Evolutionary conservation across 2,329 filamentous ascomycete species (phyloP).

Genomic region (Exophiala sp.): DNA sequence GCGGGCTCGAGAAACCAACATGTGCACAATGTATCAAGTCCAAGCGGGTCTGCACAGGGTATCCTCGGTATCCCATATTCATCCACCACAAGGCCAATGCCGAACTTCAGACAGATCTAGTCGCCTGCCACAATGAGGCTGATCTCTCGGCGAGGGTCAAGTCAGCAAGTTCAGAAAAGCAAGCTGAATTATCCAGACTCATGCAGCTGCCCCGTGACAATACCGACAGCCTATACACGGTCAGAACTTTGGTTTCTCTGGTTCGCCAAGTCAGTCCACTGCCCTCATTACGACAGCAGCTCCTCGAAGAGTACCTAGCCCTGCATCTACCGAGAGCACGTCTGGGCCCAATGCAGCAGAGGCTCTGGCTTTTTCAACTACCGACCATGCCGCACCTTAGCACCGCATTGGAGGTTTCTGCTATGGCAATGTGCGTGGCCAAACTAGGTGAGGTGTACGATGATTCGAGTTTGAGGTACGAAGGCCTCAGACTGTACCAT

Average conservation of each 20-base stretch:
- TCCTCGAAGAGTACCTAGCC: slow-evolving; percentile 30
- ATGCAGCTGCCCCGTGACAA: too few species aligned
- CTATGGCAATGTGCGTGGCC: slow-evolving; percentile 31
- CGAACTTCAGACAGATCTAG: not conserved
- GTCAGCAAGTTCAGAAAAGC: not conserved
- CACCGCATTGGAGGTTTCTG: slow-evolving; percentile 31
- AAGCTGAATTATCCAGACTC: not conserved
- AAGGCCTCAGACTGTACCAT: slow-evolving; percentile 34
- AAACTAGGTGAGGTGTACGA: slow-evolving; percentile 29
- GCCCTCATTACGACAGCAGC: slow-evolving; percentile 29
- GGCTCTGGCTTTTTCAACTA: slow-evolving; percentile 32
- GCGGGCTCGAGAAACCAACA: slow-evolving; percentile 30
- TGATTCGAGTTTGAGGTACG: slow-evolving; percentile 21
- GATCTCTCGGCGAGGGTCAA: too few species aligned
- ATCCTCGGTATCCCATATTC: slow-evolving; percentile 31
- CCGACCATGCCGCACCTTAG: slow-evolving; percentile 27
- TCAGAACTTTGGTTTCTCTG: not conserved
- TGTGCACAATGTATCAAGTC: slow-evolving; percentile 33
- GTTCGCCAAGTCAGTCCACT: slow-evolving; percentile 11
- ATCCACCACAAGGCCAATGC: slow-evolving; percentile 24
- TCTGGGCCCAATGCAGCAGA: slow-evolving; percentile 8
- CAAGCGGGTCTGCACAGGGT: slow-evolving; percentile 32
- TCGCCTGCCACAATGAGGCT: not conserved
- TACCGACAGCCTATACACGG: too few species aligned
- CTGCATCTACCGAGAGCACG: slow-evolving; percentile 22